A percentile compares a stretch with the other conserved stretches of the same genome.
Conservation (phyloP, 106 monocot genomes). For the Acanthochlamys bracteata region DNA sequence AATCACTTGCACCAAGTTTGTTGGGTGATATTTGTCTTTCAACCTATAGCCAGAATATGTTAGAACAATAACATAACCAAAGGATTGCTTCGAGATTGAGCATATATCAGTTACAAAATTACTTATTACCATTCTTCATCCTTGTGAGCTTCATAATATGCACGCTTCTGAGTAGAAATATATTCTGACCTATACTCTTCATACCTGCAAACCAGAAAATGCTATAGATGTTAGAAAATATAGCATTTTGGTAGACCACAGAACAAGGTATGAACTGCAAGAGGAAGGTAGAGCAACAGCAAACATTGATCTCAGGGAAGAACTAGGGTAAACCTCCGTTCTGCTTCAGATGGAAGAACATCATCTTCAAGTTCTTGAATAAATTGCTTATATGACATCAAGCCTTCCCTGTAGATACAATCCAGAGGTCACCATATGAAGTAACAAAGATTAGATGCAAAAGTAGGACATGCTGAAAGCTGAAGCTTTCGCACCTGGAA, state of each 20-base stretch:
- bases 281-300: not conserved
- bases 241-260: not conserved
- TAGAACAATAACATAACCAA: too few relatives aligned
- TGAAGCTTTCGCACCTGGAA: too few relatives aligned
- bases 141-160: conserved; percentile 93
- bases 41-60: conserved; percentile 45
- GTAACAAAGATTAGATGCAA: not conserved
- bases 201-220: conserved; percentile 36
- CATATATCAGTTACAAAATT: too few relatives aligned
- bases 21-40: conserved; percentile 98
- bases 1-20: conserved; percentile 82
- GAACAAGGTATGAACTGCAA: too few relatives aligned
- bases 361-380: conserved; percentile 99
- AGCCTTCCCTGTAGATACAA: conserved; percentile 72
- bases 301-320: not conserved
- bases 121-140: conserved; percentile 81
- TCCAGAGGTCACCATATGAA: not conserved
- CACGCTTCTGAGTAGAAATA: conserved; percentile 89
- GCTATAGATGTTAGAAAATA: not conserved
- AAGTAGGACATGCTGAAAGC: not conserved
- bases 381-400: conserved; percentile 99
- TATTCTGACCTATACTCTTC: conserved; percentile 92
- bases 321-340: conserved; percentile 52
- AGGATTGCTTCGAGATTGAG: too few relatives aligned
- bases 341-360: conserved; percentile 89